phyloP scores from a whole-genome alignment of 163 green algal genomes.

The Scenedesmus sp. region DNA sequence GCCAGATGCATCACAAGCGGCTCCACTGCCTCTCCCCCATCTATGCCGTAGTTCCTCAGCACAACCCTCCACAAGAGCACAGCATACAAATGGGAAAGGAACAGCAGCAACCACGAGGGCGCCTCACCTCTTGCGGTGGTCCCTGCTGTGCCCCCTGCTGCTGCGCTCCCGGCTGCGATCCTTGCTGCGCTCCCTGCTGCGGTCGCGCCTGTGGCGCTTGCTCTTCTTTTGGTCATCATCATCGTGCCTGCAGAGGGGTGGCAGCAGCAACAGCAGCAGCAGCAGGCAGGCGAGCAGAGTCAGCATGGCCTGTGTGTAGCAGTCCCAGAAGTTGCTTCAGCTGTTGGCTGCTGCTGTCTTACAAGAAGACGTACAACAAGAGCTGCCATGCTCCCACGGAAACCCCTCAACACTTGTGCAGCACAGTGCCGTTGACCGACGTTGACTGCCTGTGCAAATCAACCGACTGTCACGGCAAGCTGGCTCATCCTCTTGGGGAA shows the following conservation, averaged over 20 bases:
- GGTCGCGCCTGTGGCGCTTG: constrained; percentile 48
- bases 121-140: constrained; percentile 32
- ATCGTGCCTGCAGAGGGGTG: constrained; percentile 32
- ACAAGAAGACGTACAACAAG: too few species aligned
- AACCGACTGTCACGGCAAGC: too few species aligned
- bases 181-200: constrained; percentile 42
- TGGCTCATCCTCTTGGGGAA: too few species aligned
- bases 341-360: neutral
- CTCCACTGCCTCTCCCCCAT: too few species aligned
- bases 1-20: too few species aligned
- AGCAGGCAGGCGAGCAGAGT: neutral
- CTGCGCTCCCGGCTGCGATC: constrained; percentile 38
- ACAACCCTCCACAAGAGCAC: neutral
- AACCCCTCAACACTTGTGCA: too few species aligned
- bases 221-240: constrained; percentile 52
- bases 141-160: constrained; percentile 43
- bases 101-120: neutral
- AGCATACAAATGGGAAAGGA: neutral
- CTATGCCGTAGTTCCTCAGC: neutral
- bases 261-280: neutral
- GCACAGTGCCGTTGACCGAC: too few species aligned
- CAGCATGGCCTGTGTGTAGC: neutral
- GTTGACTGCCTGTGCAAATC: too few species aligned
- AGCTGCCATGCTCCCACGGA: too few species aligned
- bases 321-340: neutral